phyloP scores from a whole-genome alignment of 2,329 filamentous ascomycete species.

The Daldinia sp. region DNA sequence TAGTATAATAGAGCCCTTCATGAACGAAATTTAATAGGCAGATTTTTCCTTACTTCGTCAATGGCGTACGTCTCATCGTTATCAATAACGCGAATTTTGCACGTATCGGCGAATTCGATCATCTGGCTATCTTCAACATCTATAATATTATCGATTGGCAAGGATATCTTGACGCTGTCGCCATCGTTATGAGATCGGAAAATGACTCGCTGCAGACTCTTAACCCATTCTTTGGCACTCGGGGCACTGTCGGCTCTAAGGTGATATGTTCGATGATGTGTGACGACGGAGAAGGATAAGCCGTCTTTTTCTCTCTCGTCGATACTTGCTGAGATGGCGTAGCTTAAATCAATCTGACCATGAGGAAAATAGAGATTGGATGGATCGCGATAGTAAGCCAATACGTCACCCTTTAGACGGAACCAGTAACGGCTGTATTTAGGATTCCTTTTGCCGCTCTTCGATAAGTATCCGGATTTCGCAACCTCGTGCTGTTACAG shows the following conservation, averaged over 20 bases:
- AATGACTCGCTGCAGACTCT: constrained; percentile 91
- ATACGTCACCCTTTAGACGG: constrained; percentile 87
- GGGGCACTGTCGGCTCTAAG: constrained; percentile 89
- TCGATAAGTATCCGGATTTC: constrained; percentile 90
- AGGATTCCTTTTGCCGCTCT: constrained; percentile 88
- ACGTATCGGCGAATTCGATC: constrained; percentile 90
- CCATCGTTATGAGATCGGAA: constrained; percentile 96
- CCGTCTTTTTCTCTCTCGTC: constrained; percentile 82
- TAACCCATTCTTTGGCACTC: constrained; percentile 97
- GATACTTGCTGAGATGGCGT: constrained; percentile 87
- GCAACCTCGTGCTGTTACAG: constrained; percentile 72
- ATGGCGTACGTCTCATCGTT: constrained; percentile 95
- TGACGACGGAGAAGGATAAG: constrained; percentile 82
- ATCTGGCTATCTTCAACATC: constrained; percentile 94
- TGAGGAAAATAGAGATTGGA: constrained; percentile 91
- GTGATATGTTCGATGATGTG: constrained; percentile 83
- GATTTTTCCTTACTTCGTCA: constrained; percentile 77
- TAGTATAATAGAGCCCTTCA: constrained; percentile 38
- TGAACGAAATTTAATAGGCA: neutral
- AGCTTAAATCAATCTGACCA: constrained; percentile 91
- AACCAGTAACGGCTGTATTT: constrained; percentile 95
- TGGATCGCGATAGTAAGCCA: constrained; percentile 88
- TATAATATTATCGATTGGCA: constrained; percentile 89
- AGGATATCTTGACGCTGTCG: constrained; percentile 94
- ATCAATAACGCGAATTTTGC: constrained; percentile 92